phyloP scores from a whole-genome alignment of 805 yeast species.

The Yarrowia yakushimensis region DNA sequence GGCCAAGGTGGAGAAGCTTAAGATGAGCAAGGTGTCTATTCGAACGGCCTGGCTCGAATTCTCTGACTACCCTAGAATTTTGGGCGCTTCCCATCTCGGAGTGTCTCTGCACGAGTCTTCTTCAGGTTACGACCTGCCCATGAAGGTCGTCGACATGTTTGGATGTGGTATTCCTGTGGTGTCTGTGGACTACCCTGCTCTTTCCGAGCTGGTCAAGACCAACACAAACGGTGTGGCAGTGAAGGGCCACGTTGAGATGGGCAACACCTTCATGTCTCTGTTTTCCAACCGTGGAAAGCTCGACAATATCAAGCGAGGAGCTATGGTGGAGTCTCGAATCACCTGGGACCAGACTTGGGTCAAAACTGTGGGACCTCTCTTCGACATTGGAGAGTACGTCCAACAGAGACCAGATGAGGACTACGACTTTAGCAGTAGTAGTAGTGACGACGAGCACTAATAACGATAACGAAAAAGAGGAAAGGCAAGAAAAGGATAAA shows the following conservation, averaged over 20 bases:
- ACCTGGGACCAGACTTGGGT: conserved; percentile 83
- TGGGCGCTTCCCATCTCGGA: conserved; percentile 80
- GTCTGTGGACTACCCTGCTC: conserved; percentile 70
- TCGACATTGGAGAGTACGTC: conserved; percentile 38
- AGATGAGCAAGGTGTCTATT: conserved; percentile 50
- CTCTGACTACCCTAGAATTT: conserved; percentile 72
- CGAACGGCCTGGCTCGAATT: conserved; percentile 71
- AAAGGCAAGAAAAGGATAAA: not conserved
- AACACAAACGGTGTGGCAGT: conserved; percentile 67
- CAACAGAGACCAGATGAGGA: conserved; percentile 13
- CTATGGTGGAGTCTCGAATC: conserved; percentile 59
- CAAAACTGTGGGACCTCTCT: conserved; percentile 44
- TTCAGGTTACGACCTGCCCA: conserved; percentile 91
- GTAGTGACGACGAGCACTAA: conserved; percentile 22
- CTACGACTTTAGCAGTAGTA: conserved; percentile 24
- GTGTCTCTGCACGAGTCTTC: conserved; percentile 87
- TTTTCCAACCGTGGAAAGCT: conserved; percentile 37
- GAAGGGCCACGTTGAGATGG: conserved; percentile 43
- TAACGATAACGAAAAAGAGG: not conserved
- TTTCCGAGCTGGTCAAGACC: conserved; percentile 69
- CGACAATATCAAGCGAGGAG: conserved; percentile 57
- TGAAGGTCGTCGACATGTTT: conserved; percentile 94
- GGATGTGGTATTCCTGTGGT: conserved; percentile 94
- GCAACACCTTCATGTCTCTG: conserved; percentile 41
- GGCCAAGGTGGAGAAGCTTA: conserved; percentile 44